Evolutionary conservation across 805 yeast genomes (phyloP).

Genomic region (Cyberlindnera xylosilytica): DNA sequence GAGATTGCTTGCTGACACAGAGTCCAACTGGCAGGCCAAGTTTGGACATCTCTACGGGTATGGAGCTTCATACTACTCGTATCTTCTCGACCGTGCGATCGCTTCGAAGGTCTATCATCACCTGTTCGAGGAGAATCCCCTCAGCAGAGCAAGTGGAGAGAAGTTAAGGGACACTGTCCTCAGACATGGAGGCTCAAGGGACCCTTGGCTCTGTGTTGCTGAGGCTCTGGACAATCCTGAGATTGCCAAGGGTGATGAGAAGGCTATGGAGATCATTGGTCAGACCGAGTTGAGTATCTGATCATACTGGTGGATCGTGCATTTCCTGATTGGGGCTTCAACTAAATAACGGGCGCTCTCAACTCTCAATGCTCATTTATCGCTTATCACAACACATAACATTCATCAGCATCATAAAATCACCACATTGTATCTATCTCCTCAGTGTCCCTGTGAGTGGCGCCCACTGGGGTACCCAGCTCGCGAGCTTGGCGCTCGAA

Average conservation of each 20-base stretch:
- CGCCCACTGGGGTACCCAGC: too few species aligned
- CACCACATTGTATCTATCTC: too few species aligned
- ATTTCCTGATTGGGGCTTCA: too few species aligned
- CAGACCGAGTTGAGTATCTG: constrained; percentile 22
- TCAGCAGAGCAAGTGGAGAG: constrained; percentile 70
- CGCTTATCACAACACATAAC: too few species aligned
- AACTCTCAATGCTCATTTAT: too few species aligned
- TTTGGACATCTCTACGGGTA: constrained; percentile 92
- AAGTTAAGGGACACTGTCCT: constrained; percentile 66
- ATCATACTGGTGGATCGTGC: too few species aligned
- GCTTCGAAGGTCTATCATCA: constrained; percentile 82
- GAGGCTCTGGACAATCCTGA: constrained; percentile 67
- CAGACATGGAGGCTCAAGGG: constrained; percentile 91
- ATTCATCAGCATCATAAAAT: too few species aligned
- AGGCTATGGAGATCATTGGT: constrained; percentile 63
- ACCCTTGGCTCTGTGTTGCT: constrained; percentile 85
- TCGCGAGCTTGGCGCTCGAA: too few species aligned
- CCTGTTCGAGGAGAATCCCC: constrained; percentile 68
- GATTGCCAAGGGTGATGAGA: constrained; percentile 61
- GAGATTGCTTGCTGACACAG: constrained; percentile 61
- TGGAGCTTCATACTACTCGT: constrained; percentile 92
- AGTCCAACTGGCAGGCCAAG: constrained; percentile 88
- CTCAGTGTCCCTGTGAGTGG: too few species aligned
- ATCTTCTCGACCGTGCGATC: constrained; percentile 86
- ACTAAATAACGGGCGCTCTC: too few species aligned